These are phyloP conservation scores for Flaveria brownii DNA, from an alignment of 129 eudicot species.

Conservation along the genomic window DNA sequence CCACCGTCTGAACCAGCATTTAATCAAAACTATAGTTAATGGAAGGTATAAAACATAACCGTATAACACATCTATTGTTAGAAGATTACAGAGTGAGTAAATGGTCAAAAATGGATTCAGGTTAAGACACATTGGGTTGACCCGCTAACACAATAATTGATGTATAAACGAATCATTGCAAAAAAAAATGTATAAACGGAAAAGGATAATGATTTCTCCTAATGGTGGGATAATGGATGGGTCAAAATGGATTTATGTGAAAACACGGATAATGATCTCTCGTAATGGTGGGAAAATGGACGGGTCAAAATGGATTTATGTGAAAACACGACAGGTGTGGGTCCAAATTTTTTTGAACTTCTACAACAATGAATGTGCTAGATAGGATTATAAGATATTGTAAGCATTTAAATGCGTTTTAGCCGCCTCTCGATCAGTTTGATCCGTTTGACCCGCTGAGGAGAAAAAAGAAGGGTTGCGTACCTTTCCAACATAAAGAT, in stretches of 20 bases:
- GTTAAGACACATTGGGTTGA: neutral
- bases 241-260: neutral
- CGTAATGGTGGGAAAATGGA: too few species aligned
- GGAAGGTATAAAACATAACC: neutral
- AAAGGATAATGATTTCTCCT: too few species aligned
- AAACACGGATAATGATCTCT: neutral
- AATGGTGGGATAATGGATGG: too few species aligned
- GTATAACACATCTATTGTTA: neutral
- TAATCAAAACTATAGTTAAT: neutral
- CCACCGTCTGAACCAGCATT: conserved; percentile 61
- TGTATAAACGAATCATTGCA: neutral
- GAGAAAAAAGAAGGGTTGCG: neutral
- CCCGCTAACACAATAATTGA: neutral
- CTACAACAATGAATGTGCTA: neutral
- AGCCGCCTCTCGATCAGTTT: neutral
- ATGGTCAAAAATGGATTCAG: neutral
- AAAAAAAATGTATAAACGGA: too few species aligned
- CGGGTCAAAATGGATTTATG: neutral
- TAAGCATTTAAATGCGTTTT: neutral
- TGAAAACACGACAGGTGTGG: neutral
- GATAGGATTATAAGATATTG: neutral
- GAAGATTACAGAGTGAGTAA: neutral
- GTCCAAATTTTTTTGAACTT: neutral
- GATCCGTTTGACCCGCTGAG: neutral
- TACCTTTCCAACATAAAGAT: conserved; percentile 96